Base-by-base conservation (phyloP, 1,139 yeast species). In the Taphrina flavorubra region DNA sequence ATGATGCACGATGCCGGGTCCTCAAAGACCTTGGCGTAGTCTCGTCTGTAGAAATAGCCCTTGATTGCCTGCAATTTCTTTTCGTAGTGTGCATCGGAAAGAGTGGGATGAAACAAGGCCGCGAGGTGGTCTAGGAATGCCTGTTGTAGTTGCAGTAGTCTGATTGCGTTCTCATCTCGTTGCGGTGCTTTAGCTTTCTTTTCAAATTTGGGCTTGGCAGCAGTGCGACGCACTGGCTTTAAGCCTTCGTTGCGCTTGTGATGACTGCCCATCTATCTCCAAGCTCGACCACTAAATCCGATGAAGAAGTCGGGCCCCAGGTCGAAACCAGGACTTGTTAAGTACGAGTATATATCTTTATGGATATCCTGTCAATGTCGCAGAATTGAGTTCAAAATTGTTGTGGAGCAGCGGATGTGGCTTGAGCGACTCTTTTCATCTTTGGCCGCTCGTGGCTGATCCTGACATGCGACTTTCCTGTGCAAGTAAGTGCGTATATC, bases 191-290 rank as follows among this genome's bases (percentile, higher is more conserved):
- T 31, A 8, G 46, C 51, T 34, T 53, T 53, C 25, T 46, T 42
- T 10, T 63, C 67, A n/a, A 51, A 40, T 16, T 63, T 63, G 5
- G 67, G 67, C 20, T 63, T 63, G 3, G 67, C 56, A 42, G 67
- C 67, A 16, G 61, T 63, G n/a, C 67, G 60, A 6, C 67, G 53
- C 6, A 40, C 16, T 13, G 67, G 60, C 39, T 63, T 63, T 46
- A 63, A 47, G 39, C 67, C 67, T 34, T 63, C 67, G 34, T 55
- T 56, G 6, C 67, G 34, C 51, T 63, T 63, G 46, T 63, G 67
- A 46, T 63, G 67, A 47, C 61, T 53, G 14, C 67, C 67, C 67
- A 63, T 63, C 2, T 4, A 8, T 1, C 3, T 44, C 11, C 6
- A 2, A 39, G 2, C 0, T 4, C 31, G 31, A 4, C 31, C 4